Evolutionary conservation across 2,329 filamentous ascomycete genomes (phyloP).

Genomic region (Cladosporium sp.): DNA sequence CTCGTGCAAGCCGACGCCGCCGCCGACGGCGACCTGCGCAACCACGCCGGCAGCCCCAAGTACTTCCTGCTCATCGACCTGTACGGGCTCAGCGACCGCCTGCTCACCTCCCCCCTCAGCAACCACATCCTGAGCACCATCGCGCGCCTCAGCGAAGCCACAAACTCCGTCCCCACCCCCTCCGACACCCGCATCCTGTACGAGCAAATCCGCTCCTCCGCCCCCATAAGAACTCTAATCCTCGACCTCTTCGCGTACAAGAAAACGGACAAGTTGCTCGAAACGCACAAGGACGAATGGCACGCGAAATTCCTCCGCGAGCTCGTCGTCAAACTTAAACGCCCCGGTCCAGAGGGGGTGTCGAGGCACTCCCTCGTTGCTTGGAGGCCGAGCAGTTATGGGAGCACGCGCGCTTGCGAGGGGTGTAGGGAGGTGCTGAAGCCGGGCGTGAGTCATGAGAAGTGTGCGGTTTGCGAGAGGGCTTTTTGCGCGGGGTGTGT

Average conservation of each 20-base stretch:
- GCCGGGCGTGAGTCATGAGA: slow-evolving; percentile 33
- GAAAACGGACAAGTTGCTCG: slow-evolving; percentile 46
- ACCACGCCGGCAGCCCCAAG: slow-evolving; percentile 43
- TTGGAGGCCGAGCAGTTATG: slow-evolving; percentile 36
- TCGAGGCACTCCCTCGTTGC: slow-evolving; percentile 37
- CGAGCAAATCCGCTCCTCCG: slow-evolving; percentile 36
- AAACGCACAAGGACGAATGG: slow-evolving; percentile 44
- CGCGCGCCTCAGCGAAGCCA: slow-evolving; percentile 41
- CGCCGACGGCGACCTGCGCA: slow-evolving; percentile 36
- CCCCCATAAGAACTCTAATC: slow-evolving; percentile 38
- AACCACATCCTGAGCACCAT: slow-evolving; percentile 43
- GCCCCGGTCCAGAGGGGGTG: slow-evolving; percentile 39
- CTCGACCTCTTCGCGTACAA: slow-evolving; percentile 50
- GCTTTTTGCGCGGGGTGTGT: slow-evolving; percentile 40
- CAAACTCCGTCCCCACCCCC: slow-evolving; percentile 47
- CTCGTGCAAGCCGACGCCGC: slow-evolving; percentile 14
- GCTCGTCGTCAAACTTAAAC: slow-evolving; percentile 42
- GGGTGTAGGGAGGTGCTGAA: slow-evolving; percentile 35
- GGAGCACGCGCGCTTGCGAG: slow-evolving; percentile 33
- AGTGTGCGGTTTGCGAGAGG: slow-evolving; percentile 38
- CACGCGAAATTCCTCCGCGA: slow-evolving; percentile 46
- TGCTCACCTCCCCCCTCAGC: slow-evolving; percentile 42
- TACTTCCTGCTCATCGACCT: slow-evolving; percentile 48
- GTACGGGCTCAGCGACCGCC: slow-evolving; percentile 43
- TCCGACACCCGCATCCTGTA: slow-evolving; percentile 46